Conservation (phyloP, 768 basidiomycete genomes). For the Lactarius trivialis region DNA sequence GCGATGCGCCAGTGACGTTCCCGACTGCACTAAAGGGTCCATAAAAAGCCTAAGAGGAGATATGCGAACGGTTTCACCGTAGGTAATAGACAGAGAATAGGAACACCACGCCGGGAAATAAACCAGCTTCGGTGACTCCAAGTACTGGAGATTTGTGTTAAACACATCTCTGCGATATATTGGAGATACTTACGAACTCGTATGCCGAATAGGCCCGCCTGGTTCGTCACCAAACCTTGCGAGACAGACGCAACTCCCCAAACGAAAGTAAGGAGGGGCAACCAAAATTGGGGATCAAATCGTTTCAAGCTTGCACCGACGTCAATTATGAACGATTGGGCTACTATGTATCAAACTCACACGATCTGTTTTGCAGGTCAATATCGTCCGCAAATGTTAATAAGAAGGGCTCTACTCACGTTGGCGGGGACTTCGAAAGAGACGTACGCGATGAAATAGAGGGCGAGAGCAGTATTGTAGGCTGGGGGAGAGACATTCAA, state of each 20-base stretch:
- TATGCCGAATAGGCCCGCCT: conserved; percentile 48
- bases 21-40: conserved; percentile 31
- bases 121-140: conserved; percentile 52
- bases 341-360: conserved; percentile 26
- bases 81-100: conserved; percentile 55
- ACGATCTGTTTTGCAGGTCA: conserved; percentile 33
- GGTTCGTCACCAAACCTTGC: conserved; percentile 50
- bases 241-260: conserved; percentile 53
- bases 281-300: conserved; percentile 53
- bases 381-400: background rate
- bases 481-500: conserved; percentile 42
- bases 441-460: conserved; percentile 58
- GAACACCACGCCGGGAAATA: conserved; percentile 37
- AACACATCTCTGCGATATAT: conserved; percentile 21
- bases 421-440: conserved; percentile 56
- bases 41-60: background rate
- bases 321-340: background rate
- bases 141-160: conserved; percentile 35
- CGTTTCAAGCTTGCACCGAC: conserved; percentile 42
- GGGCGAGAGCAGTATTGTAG: conserved; percentile 51
- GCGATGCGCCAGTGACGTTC: conserved; percentile 58
- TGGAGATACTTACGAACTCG: conserved; percentile 40
- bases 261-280: conserved; percentile 49
- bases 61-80: conserved; percentile 28
- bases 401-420: conserved; percentile 30